These are phyloP conservation scores for Alternaria metachromatica DNA, from an alignment of 2,329 filamentous ascomycete species.

Conservation along the genomic window DNA sequence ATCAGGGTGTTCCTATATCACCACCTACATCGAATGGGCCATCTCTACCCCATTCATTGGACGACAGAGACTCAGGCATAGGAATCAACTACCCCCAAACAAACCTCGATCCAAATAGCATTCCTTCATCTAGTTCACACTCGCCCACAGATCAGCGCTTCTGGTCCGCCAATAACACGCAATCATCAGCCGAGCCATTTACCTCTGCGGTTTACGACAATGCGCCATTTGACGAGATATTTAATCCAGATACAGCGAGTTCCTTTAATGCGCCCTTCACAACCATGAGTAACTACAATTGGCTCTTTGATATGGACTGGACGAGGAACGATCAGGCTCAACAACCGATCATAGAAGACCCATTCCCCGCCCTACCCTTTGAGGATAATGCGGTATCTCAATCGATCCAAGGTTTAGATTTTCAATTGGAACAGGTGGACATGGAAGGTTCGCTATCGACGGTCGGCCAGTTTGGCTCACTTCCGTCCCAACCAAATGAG, in stretches of 20 bases:
- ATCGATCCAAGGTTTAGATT: conserved; percentile 28
- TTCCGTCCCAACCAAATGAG: conserved; percentile 29
- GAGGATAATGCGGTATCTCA: conserved; percentile 22
- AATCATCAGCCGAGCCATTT: conserved; percentile 35
- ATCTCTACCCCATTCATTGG: conserved; percentile 33
- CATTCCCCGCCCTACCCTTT: conserved; percentile 32
- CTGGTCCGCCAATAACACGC: conserved; percentile 41
- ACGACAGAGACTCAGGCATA: conserved; percentile 40
- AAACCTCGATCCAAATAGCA: conserved; percentile 23
- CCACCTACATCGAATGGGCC: conserved; percentile 43
- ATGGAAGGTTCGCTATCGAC: conserved; percentile 30
- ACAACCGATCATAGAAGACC: conserved; percentile 25
- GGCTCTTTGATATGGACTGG: conserved; percentile 63
- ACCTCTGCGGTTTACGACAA: conserved; percentile 32
- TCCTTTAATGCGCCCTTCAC: conserved; percentile 72
- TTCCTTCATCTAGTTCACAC: conserved; percentile 26
- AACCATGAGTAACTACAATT: conserved; percentile 67
- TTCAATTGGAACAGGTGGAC: conserved; percentile 34
- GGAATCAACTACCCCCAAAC: conserved; percentile 25
- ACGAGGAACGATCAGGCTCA: conserved; percentile 24
- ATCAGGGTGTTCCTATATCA: conserved; percentile 41
- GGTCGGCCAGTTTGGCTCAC: conserved; percentile 28
- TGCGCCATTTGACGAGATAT: conserved; percentile 60
- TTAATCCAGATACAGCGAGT: conserved; percentile 67
- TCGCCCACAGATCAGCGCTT: conserved; percentile 40